Evolutionary conservation across 331 rosid genomes (phyloP).

Genomic region (Quercus phellos): DNA sequence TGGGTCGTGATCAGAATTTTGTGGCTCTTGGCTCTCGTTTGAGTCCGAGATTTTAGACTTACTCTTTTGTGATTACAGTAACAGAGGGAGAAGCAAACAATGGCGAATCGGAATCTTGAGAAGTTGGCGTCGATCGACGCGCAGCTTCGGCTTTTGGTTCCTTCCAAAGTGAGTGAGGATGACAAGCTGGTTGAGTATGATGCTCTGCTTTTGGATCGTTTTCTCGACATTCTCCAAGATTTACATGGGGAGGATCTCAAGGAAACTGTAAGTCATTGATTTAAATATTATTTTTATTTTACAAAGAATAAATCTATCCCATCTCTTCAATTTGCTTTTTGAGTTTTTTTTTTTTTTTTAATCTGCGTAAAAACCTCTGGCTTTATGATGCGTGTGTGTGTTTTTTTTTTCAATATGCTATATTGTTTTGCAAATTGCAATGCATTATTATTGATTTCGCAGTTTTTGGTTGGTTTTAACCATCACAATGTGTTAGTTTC

Average conservation of each 20-base stretch:
- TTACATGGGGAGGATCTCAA: slow-evolving; percentile 91
- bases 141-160: slow-evolving; percentile 81
- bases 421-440: not conserved
- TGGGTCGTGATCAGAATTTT: slow-evolving; percentile 16
- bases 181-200: slow-evolving; percentile 90
- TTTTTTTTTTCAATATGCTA: not conserved
- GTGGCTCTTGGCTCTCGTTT: slow-evolving; percentile 26
- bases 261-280: slow-evolving; percentile 64
- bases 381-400: too few species aligned
- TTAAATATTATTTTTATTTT: slow-evolving; percentile 2
- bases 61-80: slow-evolving; percentile 19
- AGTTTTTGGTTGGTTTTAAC: too few species aligned
- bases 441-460: too few species aligned
- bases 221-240: slow-evolving; percentile 92
- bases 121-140: slow-evolving; percentile 96
- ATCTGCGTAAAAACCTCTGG: not conserved
- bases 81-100: slow-evolving; percentile 13
- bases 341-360: not conserved
- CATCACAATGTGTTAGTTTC: too few species aligned
- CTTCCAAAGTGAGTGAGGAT: slow-evolving; percentile 87
- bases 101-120: slow-evolving; percentile 74
- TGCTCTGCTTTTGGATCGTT: slow-evolving; percentile 90
- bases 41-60: slow-evolving; percentile 25
- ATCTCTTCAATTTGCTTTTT: not conserved
- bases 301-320: not conserved